Evolutionary conservation across 495 filamentous ascomycete species (phyloP), one percentile per base, ranked within the genome.

Genomic region (Podospora tetraspora): DNA sequence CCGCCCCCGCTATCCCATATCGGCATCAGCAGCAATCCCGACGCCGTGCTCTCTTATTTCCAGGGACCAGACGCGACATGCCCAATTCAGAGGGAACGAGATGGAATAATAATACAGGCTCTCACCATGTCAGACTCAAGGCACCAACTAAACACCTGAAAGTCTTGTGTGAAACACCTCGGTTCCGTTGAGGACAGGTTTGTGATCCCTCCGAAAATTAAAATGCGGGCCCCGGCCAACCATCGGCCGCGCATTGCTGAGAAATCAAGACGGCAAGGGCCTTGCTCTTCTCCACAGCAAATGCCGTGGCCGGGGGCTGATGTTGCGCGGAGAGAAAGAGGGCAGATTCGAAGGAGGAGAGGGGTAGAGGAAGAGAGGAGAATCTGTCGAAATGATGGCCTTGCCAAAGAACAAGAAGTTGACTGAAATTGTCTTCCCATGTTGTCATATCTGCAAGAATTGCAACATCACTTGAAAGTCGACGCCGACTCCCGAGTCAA

Each of bases 191-290:
- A n/a, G n/a, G n/a, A n/a, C n/a, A n/a, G n/a, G n/a, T n/a, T n/a
- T n/a, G n/a, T n/a, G n/a, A n/a, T n/a, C n/a, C n/a, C n/a, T n/a
- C n/a, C n/a, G n/a, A n/a, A n/a, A n/a, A n/a, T n/a, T n/a, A n/a
- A 25, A 22, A 10, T n/a, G 34, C 19, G 34, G 30, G 25, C 24
- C 25, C 62, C 1, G 10, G 4, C 12, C 22, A 23, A n/a, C 21
- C 12, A 23, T 57, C 34, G 19, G 8, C 10, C 11, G 7, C 4
- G n/a, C 0, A 0, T 29, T 64, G 62, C 62, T 64, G 62, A 64
- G 62, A 64, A 64, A 64, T 64, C 62, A 62, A 62, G 16, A 32
- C 24, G 9, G 34, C 62, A 25, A n/a, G 62, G 37, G 12, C 52
- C 21, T 10, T 29, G 5, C 12, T 37, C 27, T 32, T 62, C 61